Conservation (phyloP, 2,329 filamentous ascomycete genomes). For the Penicillium sp. region DNA sequence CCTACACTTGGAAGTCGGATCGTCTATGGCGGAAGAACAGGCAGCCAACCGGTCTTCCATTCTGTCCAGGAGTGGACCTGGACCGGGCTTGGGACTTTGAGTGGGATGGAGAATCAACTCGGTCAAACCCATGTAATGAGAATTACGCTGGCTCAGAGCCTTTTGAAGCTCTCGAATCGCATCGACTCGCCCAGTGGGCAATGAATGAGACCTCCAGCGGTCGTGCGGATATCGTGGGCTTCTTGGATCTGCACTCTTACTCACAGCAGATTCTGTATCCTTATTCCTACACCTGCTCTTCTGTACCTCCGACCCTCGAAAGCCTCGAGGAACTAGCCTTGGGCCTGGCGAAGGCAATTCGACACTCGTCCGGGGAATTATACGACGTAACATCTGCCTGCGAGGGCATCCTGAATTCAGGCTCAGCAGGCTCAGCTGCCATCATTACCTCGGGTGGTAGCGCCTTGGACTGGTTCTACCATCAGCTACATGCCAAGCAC, state of each 20-base stretch:
- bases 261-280: slow-evolving; percentile 94
- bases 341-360: slow-evolving; percentile 85
- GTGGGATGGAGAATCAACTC: slow-evolving; percentile 70
- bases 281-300: slow-evolving; percentile 79
- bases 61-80: slow-evolving; percentile 85
- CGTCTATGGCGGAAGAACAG: slow-evolving; percentile 91
- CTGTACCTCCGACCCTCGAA: slow-evolving; percentile 79
- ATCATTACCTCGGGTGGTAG: slow-evolving; percentile 79
- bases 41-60: slow-evolving; percentile 76
- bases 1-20: slow-evolving; percentile 89
- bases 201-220: slow-evolving; percentile 71
- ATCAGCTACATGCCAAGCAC: slow-evolving; percentile 76
- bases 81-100: slow-evolving; percentile 83
- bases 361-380: slow-evolving; percentile 71
- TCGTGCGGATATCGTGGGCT: slow-evolving; percentile 75
- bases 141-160: slow-evolving; percentile 80
- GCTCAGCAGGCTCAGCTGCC: slow-evolving; percentile 26
- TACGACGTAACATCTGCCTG: slow-evolving; percentile 84
- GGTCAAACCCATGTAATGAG: slow-evolving; percentile 84
- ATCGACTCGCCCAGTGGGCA: slow-evolving; percentile 76
- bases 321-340: slow-evolving; percentile 88
- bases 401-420: slow-evolving; percentile 65
- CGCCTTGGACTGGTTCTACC: slow-evolving; percentile 93
- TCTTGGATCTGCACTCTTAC: slow-evolving; percentile 91
- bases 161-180: slow-evolving; percentile 80